phyloP scores from a whole-genome alignment of 176 grass and related monocot species.

The Ananas comosus region DNA sequence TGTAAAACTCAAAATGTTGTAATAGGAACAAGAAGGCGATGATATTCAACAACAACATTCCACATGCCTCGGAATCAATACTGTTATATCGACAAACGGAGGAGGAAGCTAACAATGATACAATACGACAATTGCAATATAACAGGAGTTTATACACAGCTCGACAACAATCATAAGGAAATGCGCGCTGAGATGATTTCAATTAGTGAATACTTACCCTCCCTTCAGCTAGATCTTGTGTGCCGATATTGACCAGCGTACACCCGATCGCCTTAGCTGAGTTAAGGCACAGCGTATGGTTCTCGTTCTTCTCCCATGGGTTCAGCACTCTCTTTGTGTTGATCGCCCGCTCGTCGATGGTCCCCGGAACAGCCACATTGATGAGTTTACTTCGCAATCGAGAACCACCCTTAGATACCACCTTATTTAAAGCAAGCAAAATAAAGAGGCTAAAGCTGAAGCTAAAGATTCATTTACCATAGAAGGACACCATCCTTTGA shows the following conservation, averaged over 20 bases:
- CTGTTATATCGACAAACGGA: too few species aligned
- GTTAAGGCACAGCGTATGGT: conserved; percentile 90
- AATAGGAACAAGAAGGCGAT: conserved; percentile 3
- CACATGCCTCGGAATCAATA: neutral
- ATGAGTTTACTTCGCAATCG: conserved; percentile 66
- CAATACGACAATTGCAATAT: too few species aligned
- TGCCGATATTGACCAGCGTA: conserved; percentile 92
- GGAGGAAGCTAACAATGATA: too few species aligned
- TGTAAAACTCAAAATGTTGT: neutral
- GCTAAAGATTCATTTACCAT: conserved; percentile 30
- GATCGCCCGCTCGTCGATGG: conserved; percentile 85
- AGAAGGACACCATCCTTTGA: conserved; percentile 89
- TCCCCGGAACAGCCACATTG: conserved; percentile 86
- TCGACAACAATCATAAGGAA: neutral
- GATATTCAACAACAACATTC: too few species aligned
- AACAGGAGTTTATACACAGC: neutral
- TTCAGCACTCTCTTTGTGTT: conserved; percentile 85
- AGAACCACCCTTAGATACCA: neutral
- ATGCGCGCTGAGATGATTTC: neutral
- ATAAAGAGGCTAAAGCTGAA: neutral
- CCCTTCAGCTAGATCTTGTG: conserved; percentile 86
- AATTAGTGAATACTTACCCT: conserved; percentile 39
- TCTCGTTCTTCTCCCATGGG: conserved; percentile 97
- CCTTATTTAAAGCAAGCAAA: neutral
- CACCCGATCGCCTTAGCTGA: conserved; percentile 94